Evolutionary conservation across 768 basidiomycete genomes (phyloP).

Genomic region (Russula virescens): DNA sequence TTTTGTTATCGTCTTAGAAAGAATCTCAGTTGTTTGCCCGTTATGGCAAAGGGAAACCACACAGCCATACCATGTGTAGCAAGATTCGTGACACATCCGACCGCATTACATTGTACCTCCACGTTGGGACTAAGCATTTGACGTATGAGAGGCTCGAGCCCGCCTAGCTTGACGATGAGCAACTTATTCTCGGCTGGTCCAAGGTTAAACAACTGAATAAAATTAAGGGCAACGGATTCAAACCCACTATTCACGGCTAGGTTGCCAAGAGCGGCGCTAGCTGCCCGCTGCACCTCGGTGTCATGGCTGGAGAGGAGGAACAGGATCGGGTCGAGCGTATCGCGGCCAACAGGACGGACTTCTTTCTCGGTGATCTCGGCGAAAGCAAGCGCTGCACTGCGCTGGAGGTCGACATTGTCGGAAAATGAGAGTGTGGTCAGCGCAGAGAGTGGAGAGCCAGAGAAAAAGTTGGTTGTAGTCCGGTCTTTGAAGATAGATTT

Average conservation of each 20-base stretch:
- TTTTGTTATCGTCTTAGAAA: constrained; percentile 92
- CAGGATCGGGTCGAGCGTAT: constrained; percentile 96
- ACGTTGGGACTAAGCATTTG: constrained; percentile 99
- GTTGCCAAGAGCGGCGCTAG: constrained; percentile 95
- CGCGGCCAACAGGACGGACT: constrained; percentile 91
- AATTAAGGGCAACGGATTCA: not conserved
- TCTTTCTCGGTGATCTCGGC: constrained; percentile 99
- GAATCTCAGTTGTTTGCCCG: not conserved
- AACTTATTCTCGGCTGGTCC: constrained; percentile 92
- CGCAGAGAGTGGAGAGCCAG: constrained; percentile 85
- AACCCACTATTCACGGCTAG: constrained; percentile 93
- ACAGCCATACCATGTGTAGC: constrained; percentile 86
- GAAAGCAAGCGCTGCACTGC: constrained; percentile 95
- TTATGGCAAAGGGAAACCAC: not conserved
- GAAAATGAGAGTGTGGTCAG: constrained; percentile 96
- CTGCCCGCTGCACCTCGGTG: constrained; percentile 97
- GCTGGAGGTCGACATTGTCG: constrained; percentile 98
- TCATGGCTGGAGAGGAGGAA: constrained; percentile 97
- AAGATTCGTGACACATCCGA: constrained; percentile 97
- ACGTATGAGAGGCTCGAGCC: constrained; percentile 93
- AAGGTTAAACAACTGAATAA: constrained; percentile 9
- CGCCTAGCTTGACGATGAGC: constrained; percentile 95
- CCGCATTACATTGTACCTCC: constrained; percentile 99
- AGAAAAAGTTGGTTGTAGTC: constrained; percentile 97
- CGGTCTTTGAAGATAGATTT: constrained; percentile 58